Percentiles rank a stretch among this genome's conserved stretches.
Evolutionary conservation across 345 rosid genomes (phyloP).

Genomic region (Linum lewisii): DNA sequence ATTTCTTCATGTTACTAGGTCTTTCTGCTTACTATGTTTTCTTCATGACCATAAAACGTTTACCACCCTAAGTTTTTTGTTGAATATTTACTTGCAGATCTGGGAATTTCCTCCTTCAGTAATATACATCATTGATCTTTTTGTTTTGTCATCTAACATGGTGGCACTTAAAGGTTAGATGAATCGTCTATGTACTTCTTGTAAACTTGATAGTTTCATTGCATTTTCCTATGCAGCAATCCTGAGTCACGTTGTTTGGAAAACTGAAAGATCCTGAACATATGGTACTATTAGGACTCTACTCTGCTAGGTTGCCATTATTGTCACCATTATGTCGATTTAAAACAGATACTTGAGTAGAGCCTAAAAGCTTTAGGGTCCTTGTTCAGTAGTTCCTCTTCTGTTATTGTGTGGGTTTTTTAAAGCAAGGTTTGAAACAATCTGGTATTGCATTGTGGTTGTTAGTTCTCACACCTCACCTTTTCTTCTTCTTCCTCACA

Average conservation of each 20-base stretch:
- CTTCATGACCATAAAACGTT: background rate
- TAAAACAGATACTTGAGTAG: background rate
- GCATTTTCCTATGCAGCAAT: background rate
- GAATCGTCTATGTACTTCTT: background rate
- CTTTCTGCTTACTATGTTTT: background rate
- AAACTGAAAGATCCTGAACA: background rate
- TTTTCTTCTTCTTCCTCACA: constrained; percentile 10
- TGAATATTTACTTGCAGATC: constrained; percentile 37
- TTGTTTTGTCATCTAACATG: constrained; percentile 60
- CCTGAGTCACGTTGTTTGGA: background rate
- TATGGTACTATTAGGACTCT: background rate
- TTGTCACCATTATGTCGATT: background rate
- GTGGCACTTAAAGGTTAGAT: constrained; percentile 70
- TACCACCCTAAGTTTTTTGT: background rate
- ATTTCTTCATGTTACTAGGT: constrained; percentile 8
- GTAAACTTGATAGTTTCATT: background rate
- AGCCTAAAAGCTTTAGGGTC: background rate
- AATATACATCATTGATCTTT: constrained; percentile 54
- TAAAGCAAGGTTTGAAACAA: background rate
- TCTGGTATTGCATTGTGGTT: background rate
- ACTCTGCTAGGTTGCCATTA: background rate
- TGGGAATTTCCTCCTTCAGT: constrained; percentile 80
- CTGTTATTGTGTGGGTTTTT: background rate
- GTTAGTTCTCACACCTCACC: background rate
- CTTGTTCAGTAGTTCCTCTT: background rate